Evolutionary conservation across 345 rosid genomes (phyloP), one percentile per base, ranked within the genome.

Genomic region (Mallotus nudiflorus): DNA sequence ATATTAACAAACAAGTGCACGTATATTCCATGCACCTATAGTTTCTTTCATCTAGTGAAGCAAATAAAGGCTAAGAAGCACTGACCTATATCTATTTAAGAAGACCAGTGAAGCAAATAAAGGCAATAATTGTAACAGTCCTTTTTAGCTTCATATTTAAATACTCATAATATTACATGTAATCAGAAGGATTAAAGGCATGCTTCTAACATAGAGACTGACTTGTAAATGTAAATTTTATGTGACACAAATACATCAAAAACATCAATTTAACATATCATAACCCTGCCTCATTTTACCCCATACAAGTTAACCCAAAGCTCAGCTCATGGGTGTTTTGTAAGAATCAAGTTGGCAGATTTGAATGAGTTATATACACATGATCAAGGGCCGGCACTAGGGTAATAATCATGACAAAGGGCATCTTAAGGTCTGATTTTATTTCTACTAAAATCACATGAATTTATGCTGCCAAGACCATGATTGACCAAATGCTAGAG

Each of bases 1-100:
- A 37, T 19, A 61, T 55, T 10, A 65, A 52, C 40, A 70, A 67
- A 51, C 4, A 49, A 60, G 70, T 63, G 31, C 54, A 31, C 37
- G 29, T 37, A 31, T 65, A 45, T 62, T 57, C 46, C 42, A 63
- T 13, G 18, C 48, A 51, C 50, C 59, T 46, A 33, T 33, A 6
- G 4, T 33, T 33, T 3, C 6, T 33, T 33, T 33, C 37, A 33
- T 33, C 37, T 33, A 6, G 37, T 6, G 37, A 33, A 33, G 37
- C 37, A 33, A 33, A 2, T 33, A 33, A 33, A 33, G 37, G 4
- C 6, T n/a, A n/a, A n/a, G n/a, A n/a, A n/a, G n/a, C n/a, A n/a
- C n/a, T n/a, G n/a, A n/a, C n/a, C n/a, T n/a, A n/a, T n/a, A n/a
- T n/a, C n/a, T n/a, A n/a, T n/a, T n/a, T n/a, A n/a, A n/a, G 37